Evolutionary conservation across 768 basidiomycete genomes (phyloP), one percentile per base, ranked within the genome.

Genomic region (Boletus vermiculosoides): DNA sequence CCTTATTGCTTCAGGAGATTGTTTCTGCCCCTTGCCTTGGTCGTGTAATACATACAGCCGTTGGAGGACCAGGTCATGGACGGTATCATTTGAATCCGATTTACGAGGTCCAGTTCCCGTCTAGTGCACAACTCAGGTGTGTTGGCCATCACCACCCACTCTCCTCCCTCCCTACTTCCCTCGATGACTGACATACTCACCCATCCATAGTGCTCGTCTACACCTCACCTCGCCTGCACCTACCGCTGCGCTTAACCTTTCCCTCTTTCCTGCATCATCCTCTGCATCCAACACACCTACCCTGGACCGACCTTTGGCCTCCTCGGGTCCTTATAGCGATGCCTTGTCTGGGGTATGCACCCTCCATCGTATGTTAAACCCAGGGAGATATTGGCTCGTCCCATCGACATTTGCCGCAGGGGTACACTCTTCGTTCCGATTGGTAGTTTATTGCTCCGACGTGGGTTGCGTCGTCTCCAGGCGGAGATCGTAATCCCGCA

Each of bases 281-380:
- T 56, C 57, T 15, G 15, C 44, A 15, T 44, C 58, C 15, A 23
- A 8, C 12, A 36, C 30, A 7, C 62, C 68, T 7, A 50, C 59
- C 3, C 52, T 79, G n/a, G 71, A 74, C 28, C 65, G 67, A 9
- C 79, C 80, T 36, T 65, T 90, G 6, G 70, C 78, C 1, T 90
- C 92, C 0, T 92, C 92, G 0, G 92, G 92, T 2, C 81, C 88
- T 0, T 96, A 94, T 65, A 81, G 85, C 25, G 91, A 94, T 58
- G 76, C 81, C 0, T 71, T 87, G 31, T 83, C 86, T 0, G 94
- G 94, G 0, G 92, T 88, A 0, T 79, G 77, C 36, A 88, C 82
- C 7, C 78, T 81, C 0, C 76, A 75, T 36, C 72, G 80, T 6
- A 73, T 77, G 16, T 55, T 92, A 41, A 75, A 76, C 23, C 46